Conservation (phyloP, 441 rosid species). For the Bocquillonia castaneifolia region DNA sequence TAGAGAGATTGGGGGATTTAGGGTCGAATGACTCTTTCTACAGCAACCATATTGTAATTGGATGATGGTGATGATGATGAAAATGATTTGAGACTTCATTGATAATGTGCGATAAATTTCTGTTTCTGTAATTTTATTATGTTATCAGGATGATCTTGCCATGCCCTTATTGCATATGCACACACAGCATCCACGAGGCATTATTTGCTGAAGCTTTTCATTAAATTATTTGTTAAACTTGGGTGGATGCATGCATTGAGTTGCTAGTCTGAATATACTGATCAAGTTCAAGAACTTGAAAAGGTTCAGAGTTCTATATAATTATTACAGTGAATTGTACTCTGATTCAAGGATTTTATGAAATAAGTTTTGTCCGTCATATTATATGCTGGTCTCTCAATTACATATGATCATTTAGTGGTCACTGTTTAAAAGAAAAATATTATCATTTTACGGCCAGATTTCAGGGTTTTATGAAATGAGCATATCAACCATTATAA, state of each 20-base stretch:
- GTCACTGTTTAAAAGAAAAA: too few relatives aligned
- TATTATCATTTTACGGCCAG: too few relatives aligned
- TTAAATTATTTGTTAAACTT: too few relatives aligned
- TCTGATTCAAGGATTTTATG: background rate
- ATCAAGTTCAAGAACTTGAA: background rate
- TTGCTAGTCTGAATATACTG: too few relatives aligned
- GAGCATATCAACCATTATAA: too few relatives aligned
- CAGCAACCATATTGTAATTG: conserved; percentile 11
- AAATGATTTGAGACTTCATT: conserved; percentile 8
- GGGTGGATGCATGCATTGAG: too few relatives aligned
- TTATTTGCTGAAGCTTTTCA: too few relatives aligned
- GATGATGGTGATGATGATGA: conserved; percentile 22
- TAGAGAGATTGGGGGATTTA: background rate
- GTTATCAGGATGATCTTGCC: background rate
- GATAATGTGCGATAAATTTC: conserved; percentile 5
- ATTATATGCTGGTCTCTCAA: too few relatives aligned
- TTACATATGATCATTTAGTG: too few relatives aligned
- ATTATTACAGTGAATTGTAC: background rate
- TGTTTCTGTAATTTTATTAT: background rate
- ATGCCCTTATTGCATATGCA: background rate
- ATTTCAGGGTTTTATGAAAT: too few relatives aligned
- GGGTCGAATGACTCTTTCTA: background rate
- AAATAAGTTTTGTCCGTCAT: too few relatives aligned
- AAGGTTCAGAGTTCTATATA: too few relatives aligned
- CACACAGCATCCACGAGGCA: background rate